Evolutionary conservation across 768 basidiomycete species (phyloP), one percentile per base, ranked within the genome.

Genomic region (Collybia sp.): DNA sequence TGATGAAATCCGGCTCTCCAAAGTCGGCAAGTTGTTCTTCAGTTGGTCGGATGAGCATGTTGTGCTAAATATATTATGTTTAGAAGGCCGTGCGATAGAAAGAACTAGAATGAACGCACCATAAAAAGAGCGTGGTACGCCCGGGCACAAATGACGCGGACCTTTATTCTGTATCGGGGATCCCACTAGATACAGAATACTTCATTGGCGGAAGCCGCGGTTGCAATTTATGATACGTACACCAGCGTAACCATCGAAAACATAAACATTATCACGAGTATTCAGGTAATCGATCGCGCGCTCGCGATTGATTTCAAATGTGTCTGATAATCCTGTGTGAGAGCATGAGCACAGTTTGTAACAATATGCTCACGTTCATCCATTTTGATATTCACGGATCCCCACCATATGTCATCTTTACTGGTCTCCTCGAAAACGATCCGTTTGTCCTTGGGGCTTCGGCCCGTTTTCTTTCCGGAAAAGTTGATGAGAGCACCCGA

Each of bases 381-480:
- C 85, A 95, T 88, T 77, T 96, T 95, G 72, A 98, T 98, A 74
- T 99, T 99, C 57, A 98, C 93, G 25, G 91, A 86, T 34, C 96
- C 95, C 96, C 96, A 98, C 94, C 96, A 99, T 65, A 99, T 87
- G 52, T 97, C 82, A 62, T 97, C 93, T 69, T 93, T 96, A 70
- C 83, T 86, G 43, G 90, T 87, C 57, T 98, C 94, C 67, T 99
- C 96, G 64, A 76, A 98, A 60, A 99, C 96, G 61, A 99, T 97
- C 51, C 96, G 93, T 80, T 98, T 99, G 81, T 99, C 96, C 66
- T 98, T 99, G 44, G 96, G 96, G 56, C 83, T 87, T 41, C 96
- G 80, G 46, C 96, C 96, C 2, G 96, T 98, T 78, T 99, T 99
- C 79, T 97, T 98, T 20, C 96, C 96, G 9, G 93, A 96, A 60